Conservation (phyloP, 441 rosid species). For the Aquilaria agallochum region DNA sequence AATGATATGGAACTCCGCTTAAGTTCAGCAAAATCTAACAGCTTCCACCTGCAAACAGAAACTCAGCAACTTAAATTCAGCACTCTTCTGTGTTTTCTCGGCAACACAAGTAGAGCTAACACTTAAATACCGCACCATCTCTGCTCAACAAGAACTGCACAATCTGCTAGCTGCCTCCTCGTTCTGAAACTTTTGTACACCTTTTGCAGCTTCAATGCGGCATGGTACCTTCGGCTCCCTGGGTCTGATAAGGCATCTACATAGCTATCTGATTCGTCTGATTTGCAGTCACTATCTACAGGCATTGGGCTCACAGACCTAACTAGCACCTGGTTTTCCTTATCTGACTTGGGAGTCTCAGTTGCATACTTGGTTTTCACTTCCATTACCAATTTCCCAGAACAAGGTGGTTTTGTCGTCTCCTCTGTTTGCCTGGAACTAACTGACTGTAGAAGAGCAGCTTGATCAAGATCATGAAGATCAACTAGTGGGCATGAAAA, state of each 20-base stretch:
- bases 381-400: conserved; percentile 21
- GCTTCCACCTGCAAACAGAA: conserved; percentile 56
- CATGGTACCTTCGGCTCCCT: conserved; percentile 28
- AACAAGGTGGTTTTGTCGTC: conserved; percentile 29
- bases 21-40: conserved; percentile 72
- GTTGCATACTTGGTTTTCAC: conserved; percentile 19
- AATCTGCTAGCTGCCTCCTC: conserved; percentile 67
- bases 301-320: conserved; percentile 22
- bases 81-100: neutral
- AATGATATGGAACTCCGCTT: conserved; percentile 71
- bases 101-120: neutral
- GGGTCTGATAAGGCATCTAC: conserved; percentile 10
- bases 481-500: conserved; percentile 20
- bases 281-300: conserved; percentile 16
- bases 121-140: conserved; percentile 41
- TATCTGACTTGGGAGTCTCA: conserved; percentile 22
- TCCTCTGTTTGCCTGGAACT: conserved; percentile 18
- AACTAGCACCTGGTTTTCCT: conserved; percentile 21
- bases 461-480: conserved; percentile 21
- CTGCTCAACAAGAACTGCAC: conserved; percentile 71
- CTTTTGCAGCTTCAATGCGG: conserved; percentile 63
- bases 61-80: neutral
- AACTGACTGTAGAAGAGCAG: conserved; percentile 15
- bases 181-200: conserved; percentile 72
- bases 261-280: conserved; percentile 11